phyloP scores from a whole-genome alignment of 2,329 filamentous ascomycete species.

The Cryphonectria parasitica region DNA sequence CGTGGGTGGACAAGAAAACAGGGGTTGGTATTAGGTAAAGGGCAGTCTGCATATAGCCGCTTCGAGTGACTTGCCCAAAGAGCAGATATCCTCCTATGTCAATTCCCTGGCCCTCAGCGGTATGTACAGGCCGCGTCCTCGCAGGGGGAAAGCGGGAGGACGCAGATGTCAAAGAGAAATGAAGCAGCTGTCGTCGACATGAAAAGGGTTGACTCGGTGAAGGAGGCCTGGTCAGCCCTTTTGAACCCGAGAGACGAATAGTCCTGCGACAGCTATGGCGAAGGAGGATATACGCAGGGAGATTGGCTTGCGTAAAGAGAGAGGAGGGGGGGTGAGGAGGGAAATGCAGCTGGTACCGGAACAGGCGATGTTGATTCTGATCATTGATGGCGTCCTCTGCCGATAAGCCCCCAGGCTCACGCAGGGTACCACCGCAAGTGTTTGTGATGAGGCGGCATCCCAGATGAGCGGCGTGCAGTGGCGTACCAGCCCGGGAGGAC shows the following conservation, averaged over 20 bases:
- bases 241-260: slow-evolving; percentile 1
- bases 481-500: slow-evolving; percentile 8
- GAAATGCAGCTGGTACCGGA: background rate
- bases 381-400: slow-evolving; percentile 9
- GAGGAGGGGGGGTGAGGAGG: background rate
- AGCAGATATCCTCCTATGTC: background rate
- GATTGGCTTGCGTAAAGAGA: background rate
- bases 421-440: slow-evolving; percentile 17
- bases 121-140: slow-evolving; percentile 13
- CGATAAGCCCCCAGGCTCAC: slow-evolving; percentile 11
- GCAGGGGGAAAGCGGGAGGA: slow-evolving; percentile 19
- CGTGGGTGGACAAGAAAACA: background rate
- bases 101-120: slow-evolving; percentile 18
- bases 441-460: slow-evolving; percentile 19
- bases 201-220: slow-evolving; percentile 9
- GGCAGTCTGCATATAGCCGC: slow-evolving; percentile 14
- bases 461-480: slow-evolving; percentile 17
- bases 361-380: slow-evolving; percentile 22
- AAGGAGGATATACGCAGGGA: slow-evolving; percentile 4
- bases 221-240: background rate
- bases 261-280: slow-evolving; percentile 8
- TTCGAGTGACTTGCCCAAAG: slow-evolving; percentile 8
- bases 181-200: slow-evolving; percentile 13
- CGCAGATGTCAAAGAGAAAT: slow-evolving; percentile 15
- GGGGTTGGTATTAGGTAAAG: slow-evolving; percentile 5